phyloP scores from a whole-genome alignment of 2,329 filamentous ascomycete genomes.

The Colletotrichum sp. region DNA sequence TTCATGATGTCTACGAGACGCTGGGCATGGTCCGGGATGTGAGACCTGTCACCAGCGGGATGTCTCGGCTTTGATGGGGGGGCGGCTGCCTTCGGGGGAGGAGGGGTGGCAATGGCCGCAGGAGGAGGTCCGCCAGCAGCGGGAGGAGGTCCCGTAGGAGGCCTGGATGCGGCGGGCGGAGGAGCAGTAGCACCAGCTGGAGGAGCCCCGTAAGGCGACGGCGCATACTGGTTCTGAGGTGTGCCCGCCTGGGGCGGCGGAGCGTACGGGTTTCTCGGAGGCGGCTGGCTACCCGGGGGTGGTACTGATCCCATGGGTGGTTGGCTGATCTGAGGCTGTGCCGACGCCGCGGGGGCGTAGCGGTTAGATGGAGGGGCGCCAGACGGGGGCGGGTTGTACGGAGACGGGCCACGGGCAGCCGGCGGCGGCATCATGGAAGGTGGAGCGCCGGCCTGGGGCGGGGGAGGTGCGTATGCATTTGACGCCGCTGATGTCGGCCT shows the following conservation, averaged over 20 bases:
- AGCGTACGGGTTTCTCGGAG: slow-evolving; percentile 44
- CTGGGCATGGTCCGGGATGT: slow-evolving; percentile 80
- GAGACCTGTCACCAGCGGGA: slow-evolving; percentile 85
- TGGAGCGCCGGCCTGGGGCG: slow-evolving; percentile 37
- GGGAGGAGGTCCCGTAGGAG: slow-evolving; percentile 44
- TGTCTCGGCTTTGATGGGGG: slow-evolving; percentile 68
- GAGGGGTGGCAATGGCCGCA: slow-evolving; percentile 44
- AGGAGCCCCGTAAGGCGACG: slow-evolving; percentile 54
- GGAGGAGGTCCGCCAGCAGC: slow-evolving; percentile 36
- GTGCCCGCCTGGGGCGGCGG: slow-evolving; percentile 52
- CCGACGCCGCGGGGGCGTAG: slow-evolving; percentile 73
- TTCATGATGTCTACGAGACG: slow-evolving; percentile 82
- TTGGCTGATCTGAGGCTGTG: slow-evolving; percentile 56
- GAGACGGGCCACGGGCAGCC: slow-evolving; percentile 77
- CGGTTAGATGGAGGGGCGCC: slow-evolving; percentile 73
- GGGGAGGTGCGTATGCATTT: slow-evolving; percentile 69
- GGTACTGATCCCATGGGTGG: slow-evolving; percentile 41
- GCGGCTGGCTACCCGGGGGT: slow-evolving; percentile 49
- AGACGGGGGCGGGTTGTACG: slow-evolving; percentile 82
- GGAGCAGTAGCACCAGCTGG: slow-evolving; percentile 33
- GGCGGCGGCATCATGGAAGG: slow-evolving; percentile 49
- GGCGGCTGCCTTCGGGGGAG: slow-evolving; percentile 50
- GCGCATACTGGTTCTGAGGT: slow-evolving; percentile 64
- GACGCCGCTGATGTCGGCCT: slow-evolving; percentile 63
- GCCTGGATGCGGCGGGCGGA: slow-evolving; percentile 36